These are phyloP conservation scores for Ustilago tritici DNA, from an alignment of 1,284 basidiomycete genomes.

Conservation along the genomic window DNA sequence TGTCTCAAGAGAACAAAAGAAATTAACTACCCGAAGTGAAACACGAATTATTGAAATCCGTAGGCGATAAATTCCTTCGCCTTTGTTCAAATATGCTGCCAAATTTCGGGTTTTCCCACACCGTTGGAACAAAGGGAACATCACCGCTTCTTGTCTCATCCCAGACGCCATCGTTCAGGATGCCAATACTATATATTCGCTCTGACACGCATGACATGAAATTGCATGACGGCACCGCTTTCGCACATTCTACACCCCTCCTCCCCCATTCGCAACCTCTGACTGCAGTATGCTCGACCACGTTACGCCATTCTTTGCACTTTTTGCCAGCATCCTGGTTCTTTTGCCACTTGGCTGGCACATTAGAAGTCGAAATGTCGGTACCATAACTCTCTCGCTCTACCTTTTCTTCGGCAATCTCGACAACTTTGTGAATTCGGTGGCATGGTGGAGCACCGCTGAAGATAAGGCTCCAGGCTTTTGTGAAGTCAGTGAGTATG, in stretches of 20 bases:
- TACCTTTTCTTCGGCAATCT: conserved; percentile 22
- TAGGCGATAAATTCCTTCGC: too few relatives aligned
- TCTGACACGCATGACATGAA: not conserved
- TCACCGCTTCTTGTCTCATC: not conserved
- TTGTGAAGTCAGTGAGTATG: conserved; percentile 28
- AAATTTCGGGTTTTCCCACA: not conserved
- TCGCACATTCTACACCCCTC: not conserved
- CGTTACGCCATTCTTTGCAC: conserved; percentile 18
- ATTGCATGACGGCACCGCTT: not conserved
- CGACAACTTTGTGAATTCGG: conserved; percentile 23
- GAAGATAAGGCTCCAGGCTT: conserved; percentile 16
- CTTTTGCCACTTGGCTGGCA: conserved; percentile 27
- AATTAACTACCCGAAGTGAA: not conserved
- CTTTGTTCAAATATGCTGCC: not conserved
- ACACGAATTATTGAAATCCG: not conserved
- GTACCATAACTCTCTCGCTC: conserved; percentile 10
- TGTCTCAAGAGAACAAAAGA: not conserved
- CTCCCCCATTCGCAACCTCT: not conserved
- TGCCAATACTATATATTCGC: not conserved
- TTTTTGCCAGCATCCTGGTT: conserved; percentile 5
- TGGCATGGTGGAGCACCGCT: conserved; percentile 9
- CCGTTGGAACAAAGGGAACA: not conserved
- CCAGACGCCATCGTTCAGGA: not conserved
- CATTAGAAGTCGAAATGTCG: conserved; percentile 21
- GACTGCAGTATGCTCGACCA: conserved; percentile 19